Base-by-base conservation (phyloP, 2,329 filamentous ascomycete species). In the Mycosphaerella sp. region DNA sequence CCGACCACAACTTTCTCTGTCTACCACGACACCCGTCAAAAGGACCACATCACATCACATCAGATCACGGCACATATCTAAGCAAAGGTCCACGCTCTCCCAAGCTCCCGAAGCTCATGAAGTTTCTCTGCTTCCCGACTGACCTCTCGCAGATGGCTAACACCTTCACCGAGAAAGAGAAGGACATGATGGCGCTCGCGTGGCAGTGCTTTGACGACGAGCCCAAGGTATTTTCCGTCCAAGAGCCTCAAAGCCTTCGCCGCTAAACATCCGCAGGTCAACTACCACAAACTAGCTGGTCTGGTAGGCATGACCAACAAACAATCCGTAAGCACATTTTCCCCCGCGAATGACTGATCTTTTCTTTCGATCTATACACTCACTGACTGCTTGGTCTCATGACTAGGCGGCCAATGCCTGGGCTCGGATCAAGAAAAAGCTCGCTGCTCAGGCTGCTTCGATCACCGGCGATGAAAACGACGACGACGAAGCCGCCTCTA, bases 221-320 rank as follows among this genome's bases (percentile, higher is more conserved):
- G 39, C 62, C 62, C 1, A 64, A 66, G 54, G 63, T 63, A 54
- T 16, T 6, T 27, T 1, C 61, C 56, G 37, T 85, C 81, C 6
- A 30, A 6, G 14, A 40, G 6, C 10, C 2, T 58, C 73, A 71
- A 42, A 25, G 2, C 12, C 13, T 39, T 37, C 16, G 28, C 25
- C 44, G 8, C 36, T 42, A 44, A 27, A 46, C 42, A 6, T 35
- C 16, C 13, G 10, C 43, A 63, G 60, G 36, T 64, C 47, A 54
- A 64, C 47, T 59, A 52, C 35, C 37, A 57, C 2, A 61, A 64
- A 37, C 52, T 66, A 10, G 57, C 62, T 14, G 41, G 44, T 10
- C 50, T 58, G 25, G 42, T 50, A 13, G 58, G 59, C 34, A 47
- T 52, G 28, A 59, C 55, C 50, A 67, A 64, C 50, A 46, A 45